These are phyloP conservation scores for Porphyra umbilicalis DNA, from an alignment of 31 red algal species.

Conservation along the genomic window DNA sequence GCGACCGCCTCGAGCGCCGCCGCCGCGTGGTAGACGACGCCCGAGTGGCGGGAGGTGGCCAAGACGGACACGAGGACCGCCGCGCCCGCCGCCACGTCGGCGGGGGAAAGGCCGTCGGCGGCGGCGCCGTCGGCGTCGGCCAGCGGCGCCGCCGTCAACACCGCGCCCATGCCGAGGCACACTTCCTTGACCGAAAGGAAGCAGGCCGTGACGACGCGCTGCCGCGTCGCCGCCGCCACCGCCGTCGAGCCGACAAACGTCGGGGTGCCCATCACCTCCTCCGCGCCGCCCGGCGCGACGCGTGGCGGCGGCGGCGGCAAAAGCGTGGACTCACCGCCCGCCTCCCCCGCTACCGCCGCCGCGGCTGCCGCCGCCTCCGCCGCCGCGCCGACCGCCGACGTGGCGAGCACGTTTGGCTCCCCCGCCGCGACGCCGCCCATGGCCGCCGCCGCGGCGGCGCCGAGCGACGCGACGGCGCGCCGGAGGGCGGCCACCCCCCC, in stretches of 20 bases:
- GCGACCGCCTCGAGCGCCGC: conserved; percentile 48
- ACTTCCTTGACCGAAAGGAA: conserved; percentile 56
- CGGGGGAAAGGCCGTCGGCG: conserved; percentile 38
- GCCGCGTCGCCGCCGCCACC: neutral
- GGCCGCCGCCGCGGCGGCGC: neutral
- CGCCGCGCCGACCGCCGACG: neutral
- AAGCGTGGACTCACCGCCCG: too few relatives aligned
- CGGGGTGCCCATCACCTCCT: neutral
- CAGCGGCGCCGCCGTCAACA: conserved; percentile 20
- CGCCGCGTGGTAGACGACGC: conserved; percentile 43
- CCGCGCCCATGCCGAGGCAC: conserved; percentile 33
- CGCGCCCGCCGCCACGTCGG: conserved; percentile 19
- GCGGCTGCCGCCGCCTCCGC: neutral
- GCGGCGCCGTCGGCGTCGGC: neutral
- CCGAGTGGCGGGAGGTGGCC: conserved; percentile 41
- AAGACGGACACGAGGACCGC: conserved; percentile 19
- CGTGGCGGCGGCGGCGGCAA: too few relatives aligned
- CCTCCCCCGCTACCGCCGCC: neutral
- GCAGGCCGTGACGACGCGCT: conserved; percentile 38
- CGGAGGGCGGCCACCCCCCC: neutral
- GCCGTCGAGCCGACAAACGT: neutral
- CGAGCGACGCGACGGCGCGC: neutral
- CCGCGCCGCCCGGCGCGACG: neutral
- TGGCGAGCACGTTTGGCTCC: neutral
- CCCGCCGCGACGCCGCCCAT: neutral